Conservation (phyloP, 495 filamentous ascomycete species). For the Podospora appendiculata region DNA sequence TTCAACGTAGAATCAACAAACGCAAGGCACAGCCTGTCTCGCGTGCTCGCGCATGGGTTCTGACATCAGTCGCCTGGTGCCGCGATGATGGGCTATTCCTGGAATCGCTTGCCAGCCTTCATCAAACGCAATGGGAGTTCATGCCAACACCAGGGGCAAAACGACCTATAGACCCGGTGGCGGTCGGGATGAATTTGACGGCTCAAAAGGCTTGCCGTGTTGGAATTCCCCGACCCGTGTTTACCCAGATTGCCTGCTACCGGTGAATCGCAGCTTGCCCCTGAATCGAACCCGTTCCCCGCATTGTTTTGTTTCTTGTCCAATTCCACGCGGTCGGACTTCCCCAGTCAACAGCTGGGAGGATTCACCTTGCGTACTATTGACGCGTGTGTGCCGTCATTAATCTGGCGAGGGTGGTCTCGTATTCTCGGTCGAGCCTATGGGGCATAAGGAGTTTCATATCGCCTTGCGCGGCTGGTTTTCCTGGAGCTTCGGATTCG, state of each 20-base stretch:
- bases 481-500: not conserved
- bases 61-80: too few relatives aligned
- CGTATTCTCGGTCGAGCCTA: constrained; percentile 1
- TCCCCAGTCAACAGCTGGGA: constrained; percentile 12
- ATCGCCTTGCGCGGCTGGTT: constrained; percentile 7
- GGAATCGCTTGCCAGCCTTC: too few relatives aligned
- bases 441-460: constrained; percentile 3
- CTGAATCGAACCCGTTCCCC: constrained; percentile 3
- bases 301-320: not conserved
- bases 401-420: not conserved
- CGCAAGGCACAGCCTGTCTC: too few relatives aligned
- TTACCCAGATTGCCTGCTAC: constrained; percentile 19
- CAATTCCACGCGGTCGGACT: constrained; percentile 11
- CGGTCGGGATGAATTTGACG: not conserved
- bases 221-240: constrained; percentile 13
- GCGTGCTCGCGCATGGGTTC: too few relatives aligned
- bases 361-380: too few relatives aligned
- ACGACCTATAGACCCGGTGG: too few relatives aligned
- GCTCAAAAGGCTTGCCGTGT: constrained; percentile 10
- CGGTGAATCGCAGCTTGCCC: not conserved
- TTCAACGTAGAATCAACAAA: too few relatives aligned
- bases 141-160: too few relatives aligned
- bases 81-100: too few relatives aligned
- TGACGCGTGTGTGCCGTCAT: not conserved
- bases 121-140: too few relatives aligned